Percentiles rank a stretch among this genome's conserved stretches.
Conservation (phyloP, 2,329 filamentous ascomycete genomes). For the Monosporascus sp. region DNA sequence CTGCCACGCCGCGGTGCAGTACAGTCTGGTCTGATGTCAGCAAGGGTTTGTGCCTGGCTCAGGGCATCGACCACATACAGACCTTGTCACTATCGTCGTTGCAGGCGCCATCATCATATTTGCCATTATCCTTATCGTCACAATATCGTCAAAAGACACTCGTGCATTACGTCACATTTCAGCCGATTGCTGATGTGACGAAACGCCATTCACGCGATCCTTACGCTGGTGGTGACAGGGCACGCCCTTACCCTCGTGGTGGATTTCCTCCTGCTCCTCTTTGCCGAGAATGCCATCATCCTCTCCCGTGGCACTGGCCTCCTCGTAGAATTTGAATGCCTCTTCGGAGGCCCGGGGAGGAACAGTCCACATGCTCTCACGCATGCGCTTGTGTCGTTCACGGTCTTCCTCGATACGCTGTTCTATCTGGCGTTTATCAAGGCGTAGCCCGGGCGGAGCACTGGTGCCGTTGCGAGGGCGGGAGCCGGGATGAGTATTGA, state of each 20-base stretch:
- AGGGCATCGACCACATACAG: too few relatives aligned
- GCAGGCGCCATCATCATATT: too few relatives aligned
- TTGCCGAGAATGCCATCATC: conserved; percentile 74
- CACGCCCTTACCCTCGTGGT: conserved; percentile 5
- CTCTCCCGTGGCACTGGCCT: conserved; percentile 78
- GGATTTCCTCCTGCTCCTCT: conserved; percentile 60
- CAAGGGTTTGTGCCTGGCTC: too few relatives aligned
- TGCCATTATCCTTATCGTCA: too few relatives aligned
- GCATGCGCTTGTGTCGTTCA: conserved; percentile 84
- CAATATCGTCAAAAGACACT: background rate
- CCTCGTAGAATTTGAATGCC: conserved; percentile 77
- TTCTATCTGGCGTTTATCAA: conserved; percentile 87
- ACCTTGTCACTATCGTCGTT: too few relatives aligned
- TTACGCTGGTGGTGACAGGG: conserved; percentile 10
- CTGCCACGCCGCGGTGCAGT: too few relatives aligned
- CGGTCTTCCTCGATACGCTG: conserved; percentile 96
- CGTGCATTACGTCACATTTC: background rate
- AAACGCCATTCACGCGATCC: conserved; percentile 8
- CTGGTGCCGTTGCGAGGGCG: conserved; percentile 22
- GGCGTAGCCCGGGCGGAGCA: conserved; percentile 25
- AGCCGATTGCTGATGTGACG: conserved; percentile 9
- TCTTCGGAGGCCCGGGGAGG: conserved; percentile 62
- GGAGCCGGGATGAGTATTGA: conserved; percentile 30
- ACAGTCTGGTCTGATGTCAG: too few relatives aligned
- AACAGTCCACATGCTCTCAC: conserved; percentile 92